Evolutionary conservation across 805 yeast genomes (phyloP).

Genomic region (Candida endomychidarum): DNA sequence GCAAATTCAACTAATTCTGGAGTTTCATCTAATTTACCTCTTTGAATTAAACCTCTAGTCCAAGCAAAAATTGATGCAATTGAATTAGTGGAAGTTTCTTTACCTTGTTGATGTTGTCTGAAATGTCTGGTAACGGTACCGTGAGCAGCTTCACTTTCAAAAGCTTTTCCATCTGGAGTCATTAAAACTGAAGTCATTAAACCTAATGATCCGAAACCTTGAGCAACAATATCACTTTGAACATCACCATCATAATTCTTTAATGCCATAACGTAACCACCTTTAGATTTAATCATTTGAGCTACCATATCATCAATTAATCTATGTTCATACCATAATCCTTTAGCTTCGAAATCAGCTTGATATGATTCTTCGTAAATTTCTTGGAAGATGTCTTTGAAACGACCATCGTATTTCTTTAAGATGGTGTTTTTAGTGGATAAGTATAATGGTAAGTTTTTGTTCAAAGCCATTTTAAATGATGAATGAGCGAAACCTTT

Average conservation of each 20-base stretch:
- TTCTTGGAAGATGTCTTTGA: constrained; percentile 75
- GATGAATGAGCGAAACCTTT: constrained; percentile 78
- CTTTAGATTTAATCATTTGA: constrained; percentile 81
- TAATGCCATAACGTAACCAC: constrained; percentile 78
- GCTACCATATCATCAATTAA: constrained; percentile 88
- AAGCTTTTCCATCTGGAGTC: constrained; percentile 85
- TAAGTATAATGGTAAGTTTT: constrained; percentile 62
- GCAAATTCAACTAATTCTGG: constrained; percentile 72
- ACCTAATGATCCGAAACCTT: constrained; percentile 83
- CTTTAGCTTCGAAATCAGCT: constrained; percentile 54
- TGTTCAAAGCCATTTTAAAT: constrained; percentile 67
- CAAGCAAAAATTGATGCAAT: constrained; percentile 85
- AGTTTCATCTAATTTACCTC: constrained; percentile 74
- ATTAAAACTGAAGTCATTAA: constrained; percentile 81
- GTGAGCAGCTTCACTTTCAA: constrained; percentile 84
- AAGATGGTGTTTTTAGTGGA: constrained; percentile 81
- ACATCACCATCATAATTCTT: constrained; percentile 88
- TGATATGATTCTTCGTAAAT: constrained; percentile 60
- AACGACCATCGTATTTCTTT: constrained; percentile 79
- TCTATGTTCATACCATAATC: constrained; percentile 76
- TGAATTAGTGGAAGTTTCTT: constrained; percentile 81
- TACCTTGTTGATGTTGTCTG: constrained; percentile 79
- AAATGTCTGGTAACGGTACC: constrained; percentile 87
- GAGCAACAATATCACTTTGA: constrained; percentile 82
- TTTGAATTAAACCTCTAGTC: constrained; percentile 80